Conservation (phyloP, 2,329 filamentous ascomycete species). For the Knoxdaviesia capensis region DNA sequence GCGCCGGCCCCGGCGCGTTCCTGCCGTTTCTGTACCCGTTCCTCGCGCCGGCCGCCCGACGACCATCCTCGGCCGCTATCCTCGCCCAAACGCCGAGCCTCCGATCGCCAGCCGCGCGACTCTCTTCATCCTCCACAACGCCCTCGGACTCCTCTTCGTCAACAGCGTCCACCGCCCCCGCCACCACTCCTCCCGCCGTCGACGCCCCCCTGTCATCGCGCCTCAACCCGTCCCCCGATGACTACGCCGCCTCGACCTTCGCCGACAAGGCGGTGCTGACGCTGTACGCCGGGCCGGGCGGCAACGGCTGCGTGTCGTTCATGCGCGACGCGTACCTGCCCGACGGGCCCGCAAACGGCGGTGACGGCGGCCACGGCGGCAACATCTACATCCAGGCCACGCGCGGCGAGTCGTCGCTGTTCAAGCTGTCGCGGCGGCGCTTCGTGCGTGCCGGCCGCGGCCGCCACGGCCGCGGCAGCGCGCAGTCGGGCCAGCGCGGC, state of each 20-base stretch:
- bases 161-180: not conserved
- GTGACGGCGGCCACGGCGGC: constrained; percentile 80
- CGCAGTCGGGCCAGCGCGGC: constrained; percentile 56
- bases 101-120: constrained; percentile 7
- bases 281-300: constrained; percentile 61
- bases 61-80: constrained; percentile 3
- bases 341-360: constrained; percentile 82
- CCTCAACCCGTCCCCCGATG: constrained; percentile 64
- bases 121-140: constrained; percentile 9
- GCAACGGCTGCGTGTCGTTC: constrained; percentile 88
- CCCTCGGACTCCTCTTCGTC: not conserved
- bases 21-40: constrained; percentile 31
- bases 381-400: constrained; percentile 90
- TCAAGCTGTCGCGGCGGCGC: constrained; percentile 67
- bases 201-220: constrained; percentile 26
- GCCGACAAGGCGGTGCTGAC: constrained; percentile 68
- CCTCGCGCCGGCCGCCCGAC: constrained; percentile 10
- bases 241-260: constrained; percentile 69
- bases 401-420: constrained; percentile 74
- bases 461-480: constrained; percentile 59
- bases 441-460: constrained; percentile 56
- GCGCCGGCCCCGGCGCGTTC: constrained; percentile 15
- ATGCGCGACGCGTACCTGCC: constrained; percentile 75
- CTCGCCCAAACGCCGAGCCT: constrained; percentile 7
- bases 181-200: constrained; percentile 13